Percentiles rank a stretch among this genome's conserved stretches.
phyloP scores from a whole-genome alignment of 441 rosid genomes.

The Euphorbia corollata region DNA sequence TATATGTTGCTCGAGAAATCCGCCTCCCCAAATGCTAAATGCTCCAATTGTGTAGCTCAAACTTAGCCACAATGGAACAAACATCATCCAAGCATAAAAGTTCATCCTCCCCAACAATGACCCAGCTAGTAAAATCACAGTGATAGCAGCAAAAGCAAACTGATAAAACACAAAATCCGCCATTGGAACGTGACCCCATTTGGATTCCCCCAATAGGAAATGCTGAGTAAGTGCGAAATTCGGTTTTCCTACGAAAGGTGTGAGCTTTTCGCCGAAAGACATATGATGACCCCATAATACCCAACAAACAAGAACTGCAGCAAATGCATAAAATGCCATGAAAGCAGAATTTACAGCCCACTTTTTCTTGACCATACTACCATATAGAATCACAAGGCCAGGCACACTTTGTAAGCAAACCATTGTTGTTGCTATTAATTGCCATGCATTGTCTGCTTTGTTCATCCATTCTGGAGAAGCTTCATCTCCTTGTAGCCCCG shows the following conservation, averaged over 20 bases:
- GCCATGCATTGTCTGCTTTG: constrained; percentile 60
- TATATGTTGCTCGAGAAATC: constrained; percentile 26
- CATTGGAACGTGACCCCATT: constrained; percentile 6
- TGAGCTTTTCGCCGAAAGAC: constrained; percentile 34
- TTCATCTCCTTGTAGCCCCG: constrained; percentile 24
- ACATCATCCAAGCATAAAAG: constrained; percentile 61
- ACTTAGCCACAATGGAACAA: constrained; percentile 57
- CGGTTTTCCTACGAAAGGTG: constrained; percentile 40
- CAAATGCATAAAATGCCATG: constrained; percentile 62
- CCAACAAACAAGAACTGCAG: constrained; percentile 48
- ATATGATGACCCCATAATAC: constrained; percentile 48
- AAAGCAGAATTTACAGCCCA: constrained; percentile 70
- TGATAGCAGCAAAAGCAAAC: constrained; percentile 62
- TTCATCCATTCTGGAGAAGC: constrained; percentile 38
- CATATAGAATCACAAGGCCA: constrained; percentile 52
- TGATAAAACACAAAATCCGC: constrained; percentile 44
- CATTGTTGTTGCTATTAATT: constrained; percentile 47
- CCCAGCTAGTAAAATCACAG: constrained; percentile 46
- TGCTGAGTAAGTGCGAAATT: constrained; percentile 11
- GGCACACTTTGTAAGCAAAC: constrained; percentile 59
- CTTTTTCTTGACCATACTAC: constrained; percentile 61
- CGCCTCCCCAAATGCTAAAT: constrained; percentile 44
- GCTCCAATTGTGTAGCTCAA: constrained; percentile 49
- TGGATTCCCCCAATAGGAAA: constrained; percentile 7
- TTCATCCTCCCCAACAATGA: constrained; percentile 64